phyloP scores from a whole-genome alignment of 768 basidiomycete species.

The Lentinula guzmanii region DNA sequence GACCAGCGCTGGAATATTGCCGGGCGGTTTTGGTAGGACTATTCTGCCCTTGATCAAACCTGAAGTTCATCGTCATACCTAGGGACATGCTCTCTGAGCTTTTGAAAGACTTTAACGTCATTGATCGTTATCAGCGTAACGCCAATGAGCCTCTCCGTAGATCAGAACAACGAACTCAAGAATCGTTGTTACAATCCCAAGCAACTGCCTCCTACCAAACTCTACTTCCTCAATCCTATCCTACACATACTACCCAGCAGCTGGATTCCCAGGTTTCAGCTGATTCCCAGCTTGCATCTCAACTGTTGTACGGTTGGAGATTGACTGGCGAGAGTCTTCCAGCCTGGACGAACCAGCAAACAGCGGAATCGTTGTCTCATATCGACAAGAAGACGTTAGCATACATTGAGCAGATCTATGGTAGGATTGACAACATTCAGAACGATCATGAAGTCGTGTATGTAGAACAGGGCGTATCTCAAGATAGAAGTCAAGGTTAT shows the following conservation, averaged over 20 bases:
- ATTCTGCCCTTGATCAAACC: no score
- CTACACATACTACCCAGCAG: neutral
- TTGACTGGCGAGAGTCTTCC: neutral
- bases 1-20: conserved; percentile 7
- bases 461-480: neutral
- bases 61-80: neutral
- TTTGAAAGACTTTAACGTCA: neutral
- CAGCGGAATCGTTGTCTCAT: neutral
- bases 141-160: neutral
- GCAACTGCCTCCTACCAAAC: neutral
- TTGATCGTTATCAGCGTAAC: neutral
- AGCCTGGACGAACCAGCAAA: conserved; percentile 1
- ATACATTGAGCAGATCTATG: conserved; percentile 1
- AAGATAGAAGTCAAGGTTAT: neutral
- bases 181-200: neutral
- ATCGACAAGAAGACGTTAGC: conserved; percentile 1
- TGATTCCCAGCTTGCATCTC: neutral
- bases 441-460: neutral
- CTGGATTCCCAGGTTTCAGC: neutral
- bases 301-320: conserved; percentile 2
- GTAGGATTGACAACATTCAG: neutral
- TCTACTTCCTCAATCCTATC: neutral
- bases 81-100: conserved; percentile 7
- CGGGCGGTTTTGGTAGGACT: conserved; percentile 5
- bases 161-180: neutral